Percentiles rank a stretch among this genome's conserved stretches.
These are phyloP conservation scores for Vigna trinervia DNA, from an alignment of 306 rosid species.

Conservation along the genomic window DNA sequence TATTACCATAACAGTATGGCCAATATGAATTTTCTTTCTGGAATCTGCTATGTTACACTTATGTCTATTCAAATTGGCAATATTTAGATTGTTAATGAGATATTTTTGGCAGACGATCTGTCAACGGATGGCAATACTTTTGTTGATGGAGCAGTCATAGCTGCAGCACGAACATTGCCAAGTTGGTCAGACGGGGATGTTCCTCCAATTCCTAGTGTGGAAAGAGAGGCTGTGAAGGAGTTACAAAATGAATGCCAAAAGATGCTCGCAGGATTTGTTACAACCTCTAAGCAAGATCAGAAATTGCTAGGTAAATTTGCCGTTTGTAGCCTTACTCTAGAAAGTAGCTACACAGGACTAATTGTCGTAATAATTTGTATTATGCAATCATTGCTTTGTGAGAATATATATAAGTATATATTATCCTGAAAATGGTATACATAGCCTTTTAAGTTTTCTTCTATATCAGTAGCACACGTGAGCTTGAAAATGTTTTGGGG, in stretches of 20 bases:
- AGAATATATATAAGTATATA: neutral
- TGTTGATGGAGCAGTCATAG: conserved; percentile 90
- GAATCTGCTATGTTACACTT: conserved; percentile 19
- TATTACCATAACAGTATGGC: conserved; percentile 80
- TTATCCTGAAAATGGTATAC: neutral
- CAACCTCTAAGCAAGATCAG: conserved; percentile 77
- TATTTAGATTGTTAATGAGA: conserved; percentile 21
- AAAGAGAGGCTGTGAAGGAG: conserved; percentile 78
- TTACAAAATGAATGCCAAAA: conserved; percentile 76
- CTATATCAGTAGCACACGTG: neutral
- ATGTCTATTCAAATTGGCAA: conserved; percentile 23
- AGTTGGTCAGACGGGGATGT: conserved; percentile 87
- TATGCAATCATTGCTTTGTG: neutral
- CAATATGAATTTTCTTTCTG: conserved; percentile 32
- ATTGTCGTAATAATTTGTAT: conserved; percentile 28
- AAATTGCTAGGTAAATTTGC: conserved; percentile 65
- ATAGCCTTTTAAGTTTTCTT: conserved; percentile 15
- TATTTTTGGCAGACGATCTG: conserved; percentile 61
- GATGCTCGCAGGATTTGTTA: conserved; percentile 68
- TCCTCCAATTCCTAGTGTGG: conserved; percentile 84
- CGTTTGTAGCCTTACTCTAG: conserved; percentile 2
- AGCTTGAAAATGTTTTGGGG: neutral
- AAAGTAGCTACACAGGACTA: neutral
- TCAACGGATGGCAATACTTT: conserved; percentile 65
- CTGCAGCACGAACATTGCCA: conserved; percentile 88